Base-by-base conservation (phyloP, 371 early-diverging fungal genomes). In the Circinella umbellata region DNA sequence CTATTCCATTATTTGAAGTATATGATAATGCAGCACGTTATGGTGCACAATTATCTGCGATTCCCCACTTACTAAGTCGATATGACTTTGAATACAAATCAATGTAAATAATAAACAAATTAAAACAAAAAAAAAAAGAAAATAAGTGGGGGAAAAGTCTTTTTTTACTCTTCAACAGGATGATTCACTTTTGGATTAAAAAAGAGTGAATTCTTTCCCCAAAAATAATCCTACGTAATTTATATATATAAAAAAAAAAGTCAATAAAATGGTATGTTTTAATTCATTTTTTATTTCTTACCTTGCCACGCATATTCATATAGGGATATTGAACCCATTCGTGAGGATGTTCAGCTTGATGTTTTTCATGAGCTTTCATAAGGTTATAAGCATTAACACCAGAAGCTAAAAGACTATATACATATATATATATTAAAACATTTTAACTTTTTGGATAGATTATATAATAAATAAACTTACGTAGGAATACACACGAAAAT, bases 1-100 rank as follows among this genome's bases (percentile, higher is more conserved):
- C 94, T 10, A 92, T 95, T 3, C 95, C 95, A 3, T 80, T 95
- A 20, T 92, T 94, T 75, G 95, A 95, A 72, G 76, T 95, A 17
- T 90, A 93, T 74, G 92, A 93, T 60, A 94, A 94, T 70, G 81
- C 90, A 4, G 79, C 82, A 10, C 76, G 92, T 14, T 95, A 91
- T 76, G 95, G 95, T 3, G 84, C 89, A 8, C 92, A 93, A 73
- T 70, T 95, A 35, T 81, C 92, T 3, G 87, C 90, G 1, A 76
- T 95, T 63, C 91, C 95, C 8, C 89, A 89, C 69, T 73, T 91
- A 64, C 79, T 95, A 36, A 88, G 88, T 69, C 77, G 88, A 60
- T 88, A 83, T 68, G 74, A 84, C 46, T 88, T 85, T 68, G 70
- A 74, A 20, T 86, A 75, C 61, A 75, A 69, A 42, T 27, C 57